Base-by-base conservation (phyloP, 257 asterid species). In the Osmanthus fragrans region DNA sequence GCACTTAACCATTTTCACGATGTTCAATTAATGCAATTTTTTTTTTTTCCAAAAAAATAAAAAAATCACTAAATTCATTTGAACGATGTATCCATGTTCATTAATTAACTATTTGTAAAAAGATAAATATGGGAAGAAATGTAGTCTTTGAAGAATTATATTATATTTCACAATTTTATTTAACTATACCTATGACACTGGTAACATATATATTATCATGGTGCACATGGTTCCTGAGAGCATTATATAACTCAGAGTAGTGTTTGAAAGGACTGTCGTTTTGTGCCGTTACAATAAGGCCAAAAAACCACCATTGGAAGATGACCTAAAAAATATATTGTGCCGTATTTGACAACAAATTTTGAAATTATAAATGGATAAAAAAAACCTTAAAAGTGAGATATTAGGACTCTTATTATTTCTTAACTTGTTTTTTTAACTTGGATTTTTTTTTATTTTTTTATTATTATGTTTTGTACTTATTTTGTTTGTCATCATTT, bases 371-470 rank as follows among this genome's bases (percentile, higher is more conserved):
- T 25, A 25, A 25, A 25, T 25, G 27, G 27, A 25, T 0, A 25
- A 25, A 25, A 25, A 25, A 25, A 25, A 25, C 27, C 27, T 25
- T 25, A 25, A 25, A 25, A 25, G 27, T 25, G 27, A 25, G 27
- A 25, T 0, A 25, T 25, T 72, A 23, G 82, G 54, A 36, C 78
- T 64, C 29, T 51, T 49, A 18, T 45, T 70, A 23, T 76, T 68
- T 58, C 54, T 73, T 77, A 73, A 80, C 83, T 82, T 80, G 80
- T 72, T 67, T 49, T 40, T 12, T 72, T 69, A 1, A n/a, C 83
- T 82, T 80, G 80, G 23, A 3, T 34, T 45, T 72, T 67, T 49
- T 40, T 12, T 72, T 69, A 1, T 70, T 9, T 47, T 64, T 47
- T 36, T 32, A 1, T 32, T 32, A 32, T 32, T 32, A 32, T 32